These are phyloP conservation scores for Trichoderma endophyticum DNA, from an alignment of 2,329 filamentous ascomycete species.

Conservation along the genomic window DNA sequence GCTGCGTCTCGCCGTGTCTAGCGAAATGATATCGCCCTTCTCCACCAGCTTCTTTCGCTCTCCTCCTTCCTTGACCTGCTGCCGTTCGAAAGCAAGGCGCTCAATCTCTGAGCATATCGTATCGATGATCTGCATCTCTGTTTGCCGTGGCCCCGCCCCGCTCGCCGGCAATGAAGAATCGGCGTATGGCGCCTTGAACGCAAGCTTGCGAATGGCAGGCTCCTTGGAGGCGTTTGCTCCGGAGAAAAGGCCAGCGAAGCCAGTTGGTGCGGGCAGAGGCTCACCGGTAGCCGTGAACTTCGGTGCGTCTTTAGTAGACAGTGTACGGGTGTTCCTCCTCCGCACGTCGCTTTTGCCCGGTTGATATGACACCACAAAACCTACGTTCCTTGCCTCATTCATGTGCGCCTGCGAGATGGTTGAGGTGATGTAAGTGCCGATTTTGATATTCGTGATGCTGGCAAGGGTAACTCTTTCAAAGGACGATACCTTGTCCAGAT, in stretches of 20 bases:
- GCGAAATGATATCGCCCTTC: slow-evolving; percentile 70
- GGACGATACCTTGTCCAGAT: slow-evolving; percentile 86
- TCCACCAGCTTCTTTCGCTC: slow-evolving; percentile 49
- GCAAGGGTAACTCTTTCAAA: slow-evolving; percentile 82
- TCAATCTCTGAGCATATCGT: slow-evolving; percentile 75
- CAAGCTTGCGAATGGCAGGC: slow-evolving; percentile 42
- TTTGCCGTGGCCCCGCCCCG: slow-evolving; percentile 44
- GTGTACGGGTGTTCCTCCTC: slow-evolving; percentile 79
- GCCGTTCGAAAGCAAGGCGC: slow-evolving; percentile 55
- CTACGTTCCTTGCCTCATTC: slow-evolving; percentile 77
- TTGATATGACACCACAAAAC: slow-evolving; percentile 75
- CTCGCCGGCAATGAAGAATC: slow-evolving; percentile 55
- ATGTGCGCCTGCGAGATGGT: slow-evolving; percentile 74
- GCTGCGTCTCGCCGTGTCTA: slow-evolving; percentile 80
- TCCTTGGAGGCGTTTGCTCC: slow-evolving; percentile 31
- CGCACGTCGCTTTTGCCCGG: slow-evolving; percentile 68
- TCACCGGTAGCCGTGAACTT: slow-evolving; percentile 25
- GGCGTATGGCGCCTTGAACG: slow-evolving; percentile 54
- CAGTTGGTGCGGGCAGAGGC: slow-evolving; percentile 27
- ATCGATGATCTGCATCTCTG: slow-evolving; percentile 55
- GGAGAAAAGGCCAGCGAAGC: slow-evolving; percentile 41
- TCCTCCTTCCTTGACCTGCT: slow-evolving; percentile 41
- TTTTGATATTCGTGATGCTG: slow-evolving; percentile 68
- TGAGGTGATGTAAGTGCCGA: slow-evolving; percentile 87
- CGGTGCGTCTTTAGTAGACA: slow-evolving; percentile 51